Base-by-base conservation (phyloP, 2,329 filamentous ascomycete species). In the Neonectria hederae region DNA sequence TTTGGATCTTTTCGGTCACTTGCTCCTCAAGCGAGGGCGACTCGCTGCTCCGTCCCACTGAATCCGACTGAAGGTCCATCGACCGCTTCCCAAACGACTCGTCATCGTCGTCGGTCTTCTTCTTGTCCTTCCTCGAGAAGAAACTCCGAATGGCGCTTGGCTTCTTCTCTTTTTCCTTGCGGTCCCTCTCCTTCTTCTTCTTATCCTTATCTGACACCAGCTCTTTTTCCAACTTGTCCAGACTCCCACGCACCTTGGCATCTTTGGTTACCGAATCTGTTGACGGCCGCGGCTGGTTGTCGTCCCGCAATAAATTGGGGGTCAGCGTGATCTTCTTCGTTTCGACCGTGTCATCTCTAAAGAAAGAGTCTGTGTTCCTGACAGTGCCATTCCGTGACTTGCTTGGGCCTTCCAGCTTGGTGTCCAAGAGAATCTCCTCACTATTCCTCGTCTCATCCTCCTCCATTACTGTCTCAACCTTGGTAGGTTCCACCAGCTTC, bases 291-390 rank as follows among this genome's bases (percentile, higher is more conserved):
- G 86, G 64, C 43, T 83, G 80, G 68, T 83, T 85, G 71, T 97
- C 94, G 70, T 98, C 95, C 45, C 95, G 90, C 43, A 98, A 83
- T 57, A 99, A 81, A 71, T 97, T 97, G 1, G 96, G 96, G 4
- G 96, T 99, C 48, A 99, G 86, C 0, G 94, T 97, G 70, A 99
- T 98, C 82, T 98, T 98, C 79, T 97, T 94, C 3, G 96, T 97
- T 79, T 98, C 96, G 40, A 93, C 91, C 32, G 89, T 93, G 75
- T 99, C 95, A 75, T 98, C 96, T 78, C 94, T 97, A 84, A 97
- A 97, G 83, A 98, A 97, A 1, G 95, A 97, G 79, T 98, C 95
- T 5, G 93, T 95, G 76, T 97, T 97, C 68, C 95, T 88, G 48
- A 97, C 87, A 22, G 92, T 95, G 45, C 94, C 94, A 72, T 97